A percentile compares a stretch with the other conserved stretches of the same genome.
Evolutionary conservation across 2,329 filamentous ascomycete genomes (phyloP).

Genomic region (Aureobasidium sp.): DNA sequence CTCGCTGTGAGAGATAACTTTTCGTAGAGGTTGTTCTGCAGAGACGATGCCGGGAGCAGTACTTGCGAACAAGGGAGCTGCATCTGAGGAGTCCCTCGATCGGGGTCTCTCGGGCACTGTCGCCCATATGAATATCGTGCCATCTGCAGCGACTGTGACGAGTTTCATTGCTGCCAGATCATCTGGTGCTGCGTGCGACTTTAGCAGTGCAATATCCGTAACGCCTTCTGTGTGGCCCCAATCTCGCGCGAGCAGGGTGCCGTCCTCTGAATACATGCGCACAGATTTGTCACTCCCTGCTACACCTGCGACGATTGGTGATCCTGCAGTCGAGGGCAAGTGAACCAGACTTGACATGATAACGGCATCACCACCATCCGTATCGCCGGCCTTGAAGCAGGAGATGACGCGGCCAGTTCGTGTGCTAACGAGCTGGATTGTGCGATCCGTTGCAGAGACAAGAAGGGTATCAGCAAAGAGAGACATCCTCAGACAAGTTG

Average conservation of each 20-base stretch:
- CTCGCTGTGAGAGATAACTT: slow-evolving; percentile 80
- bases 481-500: slow-evolving; percentile 70
- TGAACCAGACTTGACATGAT: slow-evolving; percentile 70
- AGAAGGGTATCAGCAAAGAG: slow-evolving; percentile 50
- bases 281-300: slow-evolving; percentile 96
- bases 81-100: neutral
- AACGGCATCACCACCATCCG: slow-evolving; percentile 70
- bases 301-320: slow-evolving; percentile 71
- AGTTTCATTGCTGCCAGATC: slow-evolving; percentile 38
- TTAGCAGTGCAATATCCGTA: slow-evolving; percentile 63
- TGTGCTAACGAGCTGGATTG: slow-evolving; percentile 44
- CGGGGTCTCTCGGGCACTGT: slow-evolving; percentile 18
- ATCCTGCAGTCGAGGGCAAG: slow-evolving; percentile 45
- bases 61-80: slow-evolving; percentile 7
- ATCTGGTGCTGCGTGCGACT: slow-evolving; percentile 15
- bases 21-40: slow-evolving; percentile 65
- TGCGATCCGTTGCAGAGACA: slow-evolving; percentile 54
- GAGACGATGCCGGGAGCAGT: slow-evolving; percentile 28
- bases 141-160: slow-evolving; percentile 42
- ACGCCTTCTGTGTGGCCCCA: slow-evolving; percentile 95
- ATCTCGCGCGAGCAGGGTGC: slow-evolving; percentile 73
- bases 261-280: slow-evolving; percentile 76
- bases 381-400: slow-evolving; percentile 76
- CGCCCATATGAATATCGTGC: slow-evolving; percentile 43
- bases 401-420: slow-evolving; percentile 59